Evolutionary conservation across 1,284 basidiomycete genomes (phyloP).

Genomic region (Blastosporella zonata): DNA sequence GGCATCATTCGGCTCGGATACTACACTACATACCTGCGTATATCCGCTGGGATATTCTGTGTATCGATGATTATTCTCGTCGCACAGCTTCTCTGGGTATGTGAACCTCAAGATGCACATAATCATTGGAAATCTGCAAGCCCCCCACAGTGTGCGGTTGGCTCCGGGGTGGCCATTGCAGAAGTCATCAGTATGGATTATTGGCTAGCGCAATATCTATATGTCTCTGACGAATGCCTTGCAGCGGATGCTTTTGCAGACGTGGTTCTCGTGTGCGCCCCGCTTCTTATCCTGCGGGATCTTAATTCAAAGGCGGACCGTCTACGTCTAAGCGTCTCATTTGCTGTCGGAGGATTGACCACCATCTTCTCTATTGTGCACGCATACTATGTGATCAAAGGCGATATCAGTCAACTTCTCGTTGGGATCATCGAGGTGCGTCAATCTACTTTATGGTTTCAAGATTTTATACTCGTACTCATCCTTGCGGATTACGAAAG

Average conservation of each 20-base stretch:
- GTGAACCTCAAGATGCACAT: slow-evolving; percentile 5
- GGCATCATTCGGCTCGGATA: slow-evolving; percentile 8
- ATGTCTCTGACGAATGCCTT: neutral
- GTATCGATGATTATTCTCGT: neutral
- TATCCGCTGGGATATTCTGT: slow-evolving; percentile 1
- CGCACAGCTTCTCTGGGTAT: slow-evolving; percentile 10
- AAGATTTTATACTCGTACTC: neutral
- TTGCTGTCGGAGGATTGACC: slow-evolving; percentile 4
- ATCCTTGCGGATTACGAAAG: neutral
- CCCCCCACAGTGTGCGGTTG: slow-evolving; percentile 9
- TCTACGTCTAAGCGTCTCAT: slow-evolving; percentile 1
- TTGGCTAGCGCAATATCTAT: neutral
- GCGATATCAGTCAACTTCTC: neutral
- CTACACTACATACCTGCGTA: slow-evolving; percentile 1
- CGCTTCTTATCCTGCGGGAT: slow-evolving; percentile 3
- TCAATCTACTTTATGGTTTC: neutral
- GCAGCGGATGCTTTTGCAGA: slow-evolving; percentile 13
- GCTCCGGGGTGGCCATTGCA: slow-evolving; percentile 1
- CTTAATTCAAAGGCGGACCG: slow-evolving; percentile 2
- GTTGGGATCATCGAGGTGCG: slow-evolving; percentile 1
- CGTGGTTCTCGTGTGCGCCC: slow-evolving; percentile 1
- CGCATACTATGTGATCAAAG: slow-evolving; percentile 3
- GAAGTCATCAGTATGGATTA: slow-evolving; percentile 4
- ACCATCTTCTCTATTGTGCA: slow-evolving; percentile 6
- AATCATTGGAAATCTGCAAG: slow-evolving; percentile 10